Evolutionary conservation across 495 filamentous ascomycete genomes (phyloP).

Genomic region (Aspergillus coremiiformis): DNA sequence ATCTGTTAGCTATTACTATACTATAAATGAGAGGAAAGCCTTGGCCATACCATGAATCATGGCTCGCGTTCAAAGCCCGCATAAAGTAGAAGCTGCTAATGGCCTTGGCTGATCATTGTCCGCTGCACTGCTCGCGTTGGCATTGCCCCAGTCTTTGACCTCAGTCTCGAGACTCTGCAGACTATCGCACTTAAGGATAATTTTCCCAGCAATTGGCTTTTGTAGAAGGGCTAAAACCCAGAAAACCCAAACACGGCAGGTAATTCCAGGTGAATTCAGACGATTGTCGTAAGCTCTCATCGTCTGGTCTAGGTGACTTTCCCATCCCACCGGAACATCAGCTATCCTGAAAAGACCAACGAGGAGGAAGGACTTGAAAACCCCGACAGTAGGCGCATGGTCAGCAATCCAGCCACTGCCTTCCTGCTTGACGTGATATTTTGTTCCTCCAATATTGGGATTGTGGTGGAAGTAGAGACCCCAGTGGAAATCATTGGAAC

Average conservation of each 20-base stretch:
- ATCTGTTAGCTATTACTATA: too few species aligned
- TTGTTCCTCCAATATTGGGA: slow-evolving; percentile 3
- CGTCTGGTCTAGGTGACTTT: slow-evolving; percentile 3
- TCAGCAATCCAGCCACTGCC: slow-evolving; percentile 11
- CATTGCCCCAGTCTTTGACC: slow-evolving; percentile 15
- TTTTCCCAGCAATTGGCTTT: slow-evolving; percentile 1
- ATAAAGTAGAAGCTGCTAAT: slow-evolving; percentile 7
- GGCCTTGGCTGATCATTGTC: slow-evolving; percentile 9
- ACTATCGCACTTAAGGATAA: slow-evolving; percentile 7
- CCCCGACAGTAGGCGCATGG: slow-evolving; percentile 2
- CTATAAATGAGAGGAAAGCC: too few species aligned
- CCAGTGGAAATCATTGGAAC: slow-evolving; percentile 18
- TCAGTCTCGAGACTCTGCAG: slow-evolving; percentile 9
- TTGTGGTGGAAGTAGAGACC: slow-evolving; percentile 13
- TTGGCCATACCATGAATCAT: too few species aligned
- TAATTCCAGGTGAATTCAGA: slow-evolving; percentile 4
- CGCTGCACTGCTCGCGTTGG: background rate
- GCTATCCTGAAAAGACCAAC: slow-evolving; percentile 15
- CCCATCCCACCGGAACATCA: background rate
- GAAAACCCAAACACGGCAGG: slow-evolving; percentile 12
- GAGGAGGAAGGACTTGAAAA: slow-evolving; percentile 14
- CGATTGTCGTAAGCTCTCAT: slow-evolving; percentile 6
- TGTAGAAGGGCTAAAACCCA: slow-evolving; percentile 7
- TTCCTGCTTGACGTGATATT: slow-evolving; percentile 16
- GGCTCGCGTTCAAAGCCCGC: background rate